These are phyloP conservation scores for Chlorella sp. DNA, from an alignment of 139 green algal genomes.

Conservation along the genomic window DNA sequence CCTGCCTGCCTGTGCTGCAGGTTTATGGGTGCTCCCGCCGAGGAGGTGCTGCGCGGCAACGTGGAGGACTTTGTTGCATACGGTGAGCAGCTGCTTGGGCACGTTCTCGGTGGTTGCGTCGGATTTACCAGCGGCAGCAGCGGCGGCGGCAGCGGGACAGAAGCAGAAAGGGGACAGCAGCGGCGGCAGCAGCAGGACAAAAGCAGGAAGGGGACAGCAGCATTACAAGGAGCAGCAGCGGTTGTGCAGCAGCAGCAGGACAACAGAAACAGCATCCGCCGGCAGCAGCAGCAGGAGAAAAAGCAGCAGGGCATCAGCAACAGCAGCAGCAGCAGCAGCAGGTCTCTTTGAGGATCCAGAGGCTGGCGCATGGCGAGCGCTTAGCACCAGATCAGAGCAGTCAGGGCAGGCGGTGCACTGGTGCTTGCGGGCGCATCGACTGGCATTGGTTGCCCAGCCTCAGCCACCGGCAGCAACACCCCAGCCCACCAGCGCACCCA, in stretches of 20 bases:
- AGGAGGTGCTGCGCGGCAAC: constrained; percentile 17
- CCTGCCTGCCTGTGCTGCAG: background rate
- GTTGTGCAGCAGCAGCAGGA: too few relatives aligned
- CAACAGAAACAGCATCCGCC: too few relatives aligned
- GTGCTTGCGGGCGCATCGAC: background rate
- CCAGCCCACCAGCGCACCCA: background rate
- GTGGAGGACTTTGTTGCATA: constrained; percentile 66
- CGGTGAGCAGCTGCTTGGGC: constrained; percentile 2
- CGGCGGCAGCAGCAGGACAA: too few relatives aligned
- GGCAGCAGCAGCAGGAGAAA: too few relatives aligned
- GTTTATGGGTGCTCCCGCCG: constrained; percentile 4
- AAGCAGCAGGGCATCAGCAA: constrained; percentile 38
- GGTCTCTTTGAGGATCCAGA: background rate
- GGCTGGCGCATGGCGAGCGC: background rate
- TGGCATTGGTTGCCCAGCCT: background rate
- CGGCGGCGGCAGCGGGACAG: too few relatives aligned
- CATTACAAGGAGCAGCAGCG: too few relatives aligned
- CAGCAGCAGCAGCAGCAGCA: background rate
- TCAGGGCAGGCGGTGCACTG: background rate
- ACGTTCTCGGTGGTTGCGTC: too few relatives aligned
- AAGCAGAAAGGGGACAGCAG: too few relatives aligned
- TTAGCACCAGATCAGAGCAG: background rate
- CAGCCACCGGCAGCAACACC: too few relatives aligned
- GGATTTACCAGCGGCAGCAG: too few relatives aligned
- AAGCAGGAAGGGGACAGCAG: too few relatives aligned